Conservation (phyloP, 371 early-diverging fungal genomes). For the Lichtheimia hyalospora region DNA sequence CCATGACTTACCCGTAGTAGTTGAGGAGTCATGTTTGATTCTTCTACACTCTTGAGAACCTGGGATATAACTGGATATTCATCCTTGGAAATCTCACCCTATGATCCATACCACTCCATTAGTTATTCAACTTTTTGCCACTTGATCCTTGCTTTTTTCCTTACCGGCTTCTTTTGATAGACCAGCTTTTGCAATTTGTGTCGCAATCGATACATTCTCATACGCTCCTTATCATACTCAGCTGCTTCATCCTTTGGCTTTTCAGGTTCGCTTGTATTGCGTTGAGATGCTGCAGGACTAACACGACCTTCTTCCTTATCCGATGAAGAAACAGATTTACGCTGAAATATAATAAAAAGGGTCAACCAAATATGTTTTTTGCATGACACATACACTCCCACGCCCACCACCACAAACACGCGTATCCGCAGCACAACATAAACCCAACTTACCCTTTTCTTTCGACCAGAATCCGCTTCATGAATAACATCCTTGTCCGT, state of each 20-base stretch:
- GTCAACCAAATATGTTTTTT: not conserved
- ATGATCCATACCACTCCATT: not conserved
- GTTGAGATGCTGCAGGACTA: constrained; percentile 1
- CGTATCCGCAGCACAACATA: too few species aligned
- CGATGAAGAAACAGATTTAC: constrained; percentile 16
- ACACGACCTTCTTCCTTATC: constrained; percentile 8
- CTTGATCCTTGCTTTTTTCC: not conserved
- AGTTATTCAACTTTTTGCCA: not conserved
- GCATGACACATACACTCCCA: too few species aligned
- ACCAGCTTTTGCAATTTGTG: constrained; percentile 46
- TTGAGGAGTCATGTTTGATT: constrained; percentile 41
- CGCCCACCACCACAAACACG: too few species aligned
- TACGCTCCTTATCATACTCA: constrained; percentile 23
- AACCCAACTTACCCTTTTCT: constrained; percentile 35
- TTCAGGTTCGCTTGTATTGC: constrained; percentile 3
- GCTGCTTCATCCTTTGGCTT: constrained; percentile 12
- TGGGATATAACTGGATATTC: constrained; percentile 44
- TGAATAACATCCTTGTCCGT: constrained; percentile 24
- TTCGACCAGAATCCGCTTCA: constrained; percentile 17
- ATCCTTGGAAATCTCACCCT: constrained; percentile 50
- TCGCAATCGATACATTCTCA: constrained; percentile 39
- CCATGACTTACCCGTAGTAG: constrained; percentile 38
- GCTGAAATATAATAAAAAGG: constrained; percentile 15
- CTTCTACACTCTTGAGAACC: constrained; percentile 44
- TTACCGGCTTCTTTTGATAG: constrained; percentile 50